A percentile compares a stretch with the other conserved stretches of the same genome.
phyloP scores from a whole-genome alignment of 108 stramenopile species.

The Pinguiococcus pyrenoidosus region DNA sequence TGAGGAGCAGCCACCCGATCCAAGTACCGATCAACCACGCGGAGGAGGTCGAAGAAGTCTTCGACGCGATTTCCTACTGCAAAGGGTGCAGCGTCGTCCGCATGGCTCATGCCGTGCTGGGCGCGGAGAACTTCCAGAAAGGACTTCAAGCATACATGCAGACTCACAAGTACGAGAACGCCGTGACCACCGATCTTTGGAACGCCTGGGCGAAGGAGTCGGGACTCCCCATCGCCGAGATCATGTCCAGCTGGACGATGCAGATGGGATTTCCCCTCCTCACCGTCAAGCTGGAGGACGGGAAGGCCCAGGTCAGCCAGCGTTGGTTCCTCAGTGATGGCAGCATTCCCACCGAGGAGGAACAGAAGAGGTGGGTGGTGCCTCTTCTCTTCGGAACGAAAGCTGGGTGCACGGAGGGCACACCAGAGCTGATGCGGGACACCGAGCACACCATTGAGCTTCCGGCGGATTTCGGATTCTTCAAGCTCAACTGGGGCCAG shows the following conservation, averaged over 20 bases:
- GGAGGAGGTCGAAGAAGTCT: conserved; percentile 83
- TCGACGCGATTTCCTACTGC: conserved; percentile 81
- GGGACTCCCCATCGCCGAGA: conserved; percentile 62
- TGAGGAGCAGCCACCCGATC: conserved; percentile 73
- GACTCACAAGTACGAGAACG: conserved; percentile 69
- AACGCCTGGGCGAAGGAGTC: conserved; percentile 73
- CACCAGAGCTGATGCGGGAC: conserved; percentile 49
- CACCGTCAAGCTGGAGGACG: conserved; percentile 42
- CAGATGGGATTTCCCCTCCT: conserved; percentile 75
- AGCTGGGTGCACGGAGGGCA: conserved; percentile 49
- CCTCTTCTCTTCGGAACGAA: conserved; percentile 67
- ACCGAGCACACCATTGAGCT: neutral
- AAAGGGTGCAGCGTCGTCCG: conserved; percentile 71
- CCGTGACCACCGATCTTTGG: conserved; percentile 81
- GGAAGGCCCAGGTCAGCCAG: conserved; percentile 53
- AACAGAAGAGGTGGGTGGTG: conserved; percentile 72
- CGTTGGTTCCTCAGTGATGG: conserved; percentile 81
- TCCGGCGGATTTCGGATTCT: neutral
- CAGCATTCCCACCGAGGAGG: conserved; percentile 43
- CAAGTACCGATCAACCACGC: conserved; percentile 73
- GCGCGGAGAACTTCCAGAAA: conserved; percentile 57
- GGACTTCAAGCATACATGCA: conserved; percentile 60
- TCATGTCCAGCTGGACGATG: conserved; percentile 31
- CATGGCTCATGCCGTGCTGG: conserved; percentile 79
- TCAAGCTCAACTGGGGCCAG: conserved; percentile 83